These are phyloP conservation scores for Cystobasidium onofrii DNA, from an alignment of 768 basidiomycete genomes.

Conservation along the genomic window DNA sequence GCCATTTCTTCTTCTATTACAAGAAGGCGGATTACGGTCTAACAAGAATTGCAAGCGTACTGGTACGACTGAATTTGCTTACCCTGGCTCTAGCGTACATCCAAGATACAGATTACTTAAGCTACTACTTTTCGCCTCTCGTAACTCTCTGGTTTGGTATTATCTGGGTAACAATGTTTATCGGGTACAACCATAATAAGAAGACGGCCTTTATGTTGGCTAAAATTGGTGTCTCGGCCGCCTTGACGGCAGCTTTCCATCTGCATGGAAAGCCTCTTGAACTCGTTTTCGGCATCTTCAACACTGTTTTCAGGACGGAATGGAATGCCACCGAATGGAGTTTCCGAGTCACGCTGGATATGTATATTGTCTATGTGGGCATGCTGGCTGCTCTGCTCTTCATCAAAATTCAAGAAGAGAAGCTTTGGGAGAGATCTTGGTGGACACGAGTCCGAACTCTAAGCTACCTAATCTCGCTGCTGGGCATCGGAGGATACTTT, in stretches of 20 bases:
- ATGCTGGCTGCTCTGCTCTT: conserved; percentile 67
- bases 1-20: conserved; percentile 61
- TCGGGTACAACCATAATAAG: conserved; percentile 67
- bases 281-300: conserved; percentile 57
- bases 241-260: conserved; percentile 60
- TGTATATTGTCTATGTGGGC: conserved; percentile 79
- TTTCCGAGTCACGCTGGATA: conserved; percentile 79
- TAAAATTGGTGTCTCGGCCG: conserved; percentile 64
- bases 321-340: conserved; percentile 83
- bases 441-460: conserved; percentile 57
- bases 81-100: conserved; percentile 74
- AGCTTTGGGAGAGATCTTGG: conserved; percentile 58
- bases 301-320: conserved; percentile 60
- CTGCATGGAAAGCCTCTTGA: conserved; percentile 58
- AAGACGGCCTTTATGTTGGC: conserved; percentile 55
- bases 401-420: conserved; percentile 66
- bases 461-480: conserved; percentile 51
- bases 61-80: conserved; percentile 74
- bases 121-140: conserved; percentile 81
- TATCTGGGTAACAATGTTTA: conserved; percentile 68
- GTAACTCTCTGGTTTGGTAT: conserved; percentile 79
- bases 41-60: conserved; percentile 62
- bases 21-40: conserved; percentile 82
- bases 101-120: conserved; percentile 86
- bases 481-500: conserved; percentile 68